Base-by-base conservation (phyloP, 1,284 basidiomycete genomes). In the Ustilago nuda region DNA sequence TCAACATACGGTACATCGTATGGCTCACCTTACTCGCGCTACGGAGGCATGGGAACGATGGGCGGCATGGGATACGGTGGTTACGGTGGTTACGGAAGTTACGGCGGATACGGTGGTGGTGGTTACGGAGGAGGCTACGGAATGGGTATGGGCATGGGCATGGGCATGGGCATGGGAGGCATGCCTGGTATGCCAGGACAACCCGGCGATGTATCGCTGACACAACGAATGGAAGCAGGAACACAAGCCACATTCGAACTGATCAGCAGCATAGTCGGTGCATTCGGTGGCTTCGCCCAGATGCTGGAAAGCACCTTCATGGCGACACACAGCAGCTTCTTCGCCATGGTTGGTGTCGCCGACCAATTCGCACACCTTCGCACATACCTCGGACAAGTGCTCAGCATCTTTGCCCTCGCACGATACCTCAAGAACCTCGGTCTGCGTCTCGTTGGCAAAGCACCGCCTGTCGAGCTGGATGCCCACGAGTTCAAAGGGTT, bases 281-380 rank as follows among this genome's bases (percentile, higher is more conserved):
- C 96, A 2, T 98, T 99, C 86, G 91, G 92, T 0, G 95, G 95
- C 13, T 92, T 99, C 70, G 93, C 97, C 0, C 97, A 99, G 87
- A 96, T 99, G 91, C 91, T 99, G 80, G 96, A 99, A 86, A 92
- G 91, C 48, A 99, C 97, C 4, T 99, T 98, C 87, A 94, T 98
- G 92, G 97, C 97, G 4, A 99, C 97, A 0, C 97, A 99, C 87
- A 95, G 93, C 4, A 93, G 91, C 50, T 99, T 99, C 88, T 99
- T 98, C 86, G 96, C 96, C 69, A 98, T 99, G 93, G 94, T 98
- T 62, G 94, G 95, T 71, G 95, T 99, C 33, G 90, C 95, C 45
- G 96, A 99, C 84, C 97, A 99, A 86, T 93, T 99, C 82, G 92
- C 92, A 8, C 92, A 93, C 79, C 90, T 98, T 51, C 91, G 95